phyloP scores from a whole-genome alignment of 306 rosid species.

The Prunus kanzakura region DNA sequence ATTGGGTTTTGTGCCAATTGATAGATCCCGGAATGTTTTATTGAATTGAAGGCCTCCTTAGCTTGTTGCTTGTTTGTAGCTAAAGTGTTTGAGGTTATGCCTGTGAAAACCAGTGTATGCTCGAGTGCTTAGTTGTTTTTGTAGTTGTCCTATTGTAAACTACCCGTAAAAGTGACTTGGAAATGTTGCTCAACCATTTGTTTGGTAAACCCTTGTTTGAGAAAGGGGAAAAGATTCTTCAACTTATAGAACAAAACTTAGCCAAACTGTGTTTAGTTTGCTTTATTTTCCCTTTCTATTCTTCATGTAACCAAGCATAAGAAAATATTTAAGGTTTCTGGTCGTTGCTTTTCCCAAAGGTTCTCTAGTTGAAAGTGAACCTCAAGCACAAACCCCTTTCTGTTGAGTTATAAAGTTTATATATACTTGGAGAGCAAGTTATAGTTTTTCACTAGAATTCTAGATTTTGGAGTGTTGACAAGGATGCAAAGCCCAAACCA shows the following conservation, averaged over 20 bases:
- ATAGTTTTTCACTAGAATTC: background rate
- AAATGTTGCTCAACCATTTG: background rate
- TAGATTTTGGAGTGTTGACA: background rate
- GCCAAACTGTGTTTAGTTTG: too few relatives aligned
- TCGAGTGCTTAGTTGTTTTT: background rate
- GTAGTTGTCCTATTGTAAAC: background rate
- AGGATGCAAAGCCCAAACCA: background rate
- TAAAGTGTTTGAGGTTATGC: background rate
- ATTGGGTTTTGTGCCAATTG: background rate
- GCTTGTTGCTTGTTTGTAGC: background rate
- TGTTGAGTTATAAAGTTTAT: background rate
- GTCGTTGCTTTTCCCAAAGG: background rate
- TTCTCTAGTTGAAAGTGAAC: background rate
- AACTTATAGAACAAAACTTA: background rate
- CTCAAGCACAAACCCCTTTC: background rate
- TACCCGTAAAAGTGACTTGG: background rate
- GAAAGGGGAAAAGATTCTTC: background rate
- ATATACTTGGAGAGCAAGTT: background rate
- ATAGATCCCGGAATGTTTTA: background rate
- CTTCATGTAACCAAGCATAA: background rate
- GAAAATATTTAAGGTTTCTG: too few relatives aligned
- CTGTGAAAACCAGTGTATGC: background rate
- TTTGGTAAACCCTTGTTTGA: background rate
- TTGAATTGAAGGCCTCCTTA: background rate
- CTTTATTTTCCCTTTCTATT: background rate